phyloP scores from a whole-genome alignment of 1,139 yeast genomes.

The Taphrina pruni region DNA sequence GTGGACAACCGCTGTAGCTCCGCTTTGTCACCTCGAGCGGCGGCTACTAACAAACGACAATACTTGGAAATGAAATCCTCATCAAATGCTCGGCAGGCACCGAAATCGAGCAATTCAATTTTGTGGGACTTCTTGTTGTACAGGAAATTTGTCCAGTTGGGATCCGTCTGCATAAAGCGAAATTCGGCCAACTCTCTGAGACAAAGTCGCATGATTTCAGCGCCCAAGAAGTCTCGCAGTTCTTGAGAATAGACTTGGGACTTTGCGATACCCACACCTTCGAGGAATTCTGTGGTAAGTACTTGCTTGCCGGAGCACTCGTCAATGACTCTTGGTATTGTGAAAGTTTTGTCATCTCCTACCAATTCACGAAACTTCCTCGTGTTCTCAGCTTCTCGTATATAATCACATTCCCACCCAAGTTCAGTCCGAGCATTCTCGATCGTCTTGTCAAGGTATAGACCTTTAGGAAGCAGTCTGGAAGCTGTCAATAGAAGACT shows the following conservation, averaged over 20 bases:
- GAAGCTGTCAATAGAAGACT: slow-evolving; percentile 84
- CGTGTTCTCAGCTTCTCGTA: slow-evolving; percentile 83
- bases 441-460: slow-evolving; percentile 87
- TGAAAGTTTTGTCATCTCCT: slow-evolving; percentile 70
- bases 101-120: slow-evolving; percentile 89
- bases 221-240: slow-evolving; percentile 58
- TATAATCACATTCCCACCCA: slow-evolving; percentile 97
- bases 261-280: slow-evolving; percentile 81
- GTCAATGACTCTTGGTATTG: slow-evolving; percentile 80
- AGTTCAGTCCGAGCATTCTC: slow-evolving; percentile 92
- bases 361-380: slow-evolving; percentile 69
- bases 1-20: slow-evolving; percentile 69
- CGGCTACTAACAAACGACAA: slow-evolving; percentile 74
- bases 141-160: slow-evolving; percentile 97
- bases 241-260: slow-evolving; percentile 70
- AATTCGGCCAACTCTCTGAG: slow-evolving; percentile 81
- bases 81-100: slow-evolving; percentile 85
- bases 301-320: slow-evolving; percentile 81
- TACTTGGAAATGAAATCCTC: slow-evolving; percentile 72
- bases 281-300: slow-evolving; percentile 86
- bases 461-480: slow-evolving; percentile 83
- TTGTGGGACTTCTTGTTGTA: slow-evolving; percentile 60
- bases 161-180: slow-evolving; percentile 97
- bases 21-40: slow-evolving; percentile 71
- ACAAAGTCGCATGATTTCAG: slow-evolving; percentile 84